These are phyloP conservation scores for Pseudogymnoascus pannorum DNA, from an alignment of 2,329 filamentous ascomycete genomes.

Conservation along the genomic window DNA sequence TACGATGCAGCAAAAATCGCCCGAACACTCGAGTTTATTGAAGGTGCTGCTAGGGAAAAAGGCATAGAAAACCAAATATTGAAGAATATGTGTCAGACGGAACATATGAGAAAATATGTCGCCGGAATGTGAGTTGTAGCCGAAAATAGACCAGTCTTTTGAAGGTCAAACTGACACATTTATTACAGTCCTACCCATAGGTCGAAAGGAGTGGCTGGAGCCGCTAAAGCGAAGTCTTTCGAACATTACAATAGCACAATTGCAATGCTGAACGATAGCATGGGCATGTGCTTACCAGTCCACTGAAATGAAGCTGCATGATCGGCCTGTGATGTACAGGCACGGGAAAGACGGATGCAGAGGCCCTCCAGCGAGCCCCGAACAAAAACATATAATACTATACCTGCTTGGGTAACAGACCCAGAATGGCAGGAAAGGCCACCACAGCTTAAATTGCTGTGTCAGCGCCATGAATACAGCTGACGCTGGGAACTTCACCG, in stretches of 20 bases:
- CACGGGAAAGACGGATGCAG: too few species aligned
- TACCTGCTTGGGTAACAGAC: not conserved
- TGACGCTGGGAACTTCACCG: not conserved
- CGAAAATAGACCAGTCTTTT: not conserved
- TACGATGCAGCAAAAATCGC: conserved; percentile 47
- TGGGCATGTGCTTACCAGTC: conserved; percentile 53
- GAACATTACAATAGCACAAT: conserved; percentile 63
- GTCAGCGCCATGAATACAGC: not conserved
- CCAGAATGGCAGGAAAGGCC: not conserved
- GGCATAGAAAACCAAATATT: conserved; percentile 68
- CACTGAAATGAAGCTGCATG: not conserved
- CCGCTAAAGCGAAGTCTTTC: conserved; percentile 27
- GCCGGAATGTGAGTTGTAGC: not conserved
- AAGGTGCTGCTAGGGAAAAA: conserved; percentile 52
- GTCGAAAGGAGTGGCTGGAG: conserved; percentile 14
- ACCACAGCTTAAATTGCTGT: not conserved
- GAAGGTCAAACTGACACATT: not conserved
- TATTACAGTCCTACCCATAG: conserved; percentile 17
- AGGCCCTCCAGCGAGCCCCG: too few species aligned
- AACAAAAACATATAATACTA: not conserved
- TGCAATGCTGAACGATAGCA: conserved; percentile 65
- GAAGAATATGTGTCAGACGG: conserved; percentile 56
- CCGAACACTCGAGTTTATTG: conserved; percentile 64
- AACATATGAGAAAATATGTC: conserved; percentile 15
- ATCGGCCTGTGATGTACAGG: too few species aligned